Conservation (phyloP, 2,329 filamentous ascomycete genomes). For the Colletotrichum lentis region DNA sequence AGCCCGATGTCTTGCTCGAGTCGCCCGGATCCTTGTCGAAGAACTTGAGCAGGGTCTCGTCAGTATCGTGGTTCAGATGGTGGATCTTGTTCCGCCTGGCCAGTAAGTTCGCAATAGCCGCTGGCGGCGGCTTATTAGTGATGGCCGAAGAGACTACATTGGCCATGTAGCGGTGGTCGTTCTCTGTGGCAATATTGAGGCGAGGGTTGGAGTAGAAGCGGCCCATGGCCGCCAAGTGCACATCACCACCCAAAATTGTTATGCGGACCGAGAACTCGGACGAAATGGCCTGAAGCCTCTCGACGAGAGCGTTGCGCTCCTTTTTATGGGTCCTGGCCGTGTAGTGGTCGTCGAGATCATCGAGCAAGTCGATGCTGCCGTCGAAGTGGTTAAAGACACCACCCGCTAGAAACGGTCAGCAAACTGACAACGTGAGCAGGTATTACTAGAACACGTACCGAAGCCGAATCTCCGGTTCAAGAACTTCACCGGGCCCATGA, state of each 20-base stretch:
- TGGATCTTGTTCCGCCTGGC: slow-evolving; percentile 88
- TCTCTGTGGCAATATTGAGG: slow-evolving; percentile 76
- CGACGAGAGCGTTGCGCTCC: slow-evolving; percentile 80
- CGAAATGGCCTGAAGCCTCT: slow-evolving; percentile 83
- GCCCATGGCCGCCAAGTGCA: slow-evolving; percentile 89
- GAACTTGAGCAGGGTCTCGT: slow-evolving; percentile 92
- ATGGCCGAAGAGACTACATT: slow-evolving; percentile 96
- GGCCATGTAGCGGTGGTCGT: slow-evolving; percentile 92
- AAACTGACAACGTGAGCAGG: background rate
- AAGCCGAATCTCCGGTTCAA: slow-evolving; percentile 90
- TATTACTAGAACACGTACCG: slow-evolving; percentile 47
- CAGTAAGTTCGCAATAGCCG: slow-evolving; percentile 87
- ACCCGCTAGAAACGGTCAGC: slow-evolving; percentile 61
- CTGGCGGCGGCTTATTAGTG: slow-evolving; percentile 91
- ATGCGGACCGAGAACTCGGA: slow-evolving; percentile 87
- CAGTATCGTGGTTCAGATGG: slow-evolving; percentile 74
- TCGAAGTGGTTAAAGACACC: slow-evolving; percentile 94
- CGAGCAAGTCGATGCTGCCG: slow-evolving; percentile 88
- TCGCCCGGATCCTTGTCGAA: slow-evolving; percentile 88
- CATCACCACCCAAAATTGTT: slow-evolving; percentile 92
- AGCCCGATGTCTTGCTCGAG: slow-evolving; percentile 74
- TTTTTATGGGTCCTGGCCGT: slow-evolving; percentile 90
- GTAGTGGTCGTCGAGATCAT: slow-evolving; percentile 96
- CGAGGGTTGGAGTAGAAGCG: slow-evolving; percentile 94
- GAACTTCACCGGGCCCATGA: slow-evolving; percentile 89